Evolutionary conservation across 306 rosid genomes (phyloP), one percentile per base, ranked within the genome.

Genomic region (Malus orientalis): DNA sequence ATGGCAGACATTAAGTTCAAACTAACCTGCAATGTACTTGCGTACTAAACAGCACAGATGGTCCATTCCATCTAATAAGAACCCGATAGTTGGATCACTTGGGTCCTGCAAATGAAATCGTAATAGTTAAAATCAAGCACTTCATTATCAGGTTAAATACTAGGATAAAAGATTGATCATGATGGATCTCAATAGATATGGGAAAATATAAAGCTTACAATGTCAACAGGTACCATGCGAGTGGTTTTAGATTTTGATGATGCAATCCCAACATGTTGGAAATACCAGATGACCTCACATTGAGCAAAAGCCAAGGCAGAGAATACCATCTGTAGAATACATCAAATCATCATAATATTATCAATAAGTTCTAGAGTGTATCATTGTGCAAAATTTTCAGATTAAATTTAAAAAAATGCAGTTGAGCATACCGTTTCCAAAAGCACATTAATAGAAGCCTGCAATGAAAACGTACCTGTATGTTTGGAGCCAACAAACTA

Each of bases 271-370:
- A 89, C 93, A 81, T 95, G 98, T 80, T 89, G 97, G 83, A 95
- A 95, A 84, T 89, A 92, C 98, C 97, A 95, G 66, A 86, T 81
- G 80, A 92, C 98, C 86, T 95, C 98, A 85, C 89, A 92, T 74
- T 95, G 98, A 74, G 98, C 93, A 73, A 95, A 95, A 81, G 97
- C 97, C 97, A 95, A 85, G 67, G 98, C 98, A 78, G 98, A 92
- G 86, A 92, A 95, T 82, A 95, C 97, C 97, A 95, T 95, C 98
- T 95, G 96, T 67, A 15, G 40, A 59, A 88, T 72, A 67, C 73
- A 82, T 74, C 42, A 78, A 64, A 76, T 76, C 74, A 81, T 74
- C 76, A 84, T 60, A 71, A n/a, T 66, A 78, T 55, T 63, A 49
- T 64, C 69, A 69, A 25, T 27, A 58, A 71, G 74, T 67, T 57